These are phyloP conservation scores for Fusarium tupiense DNA, from an alignment of 2,329 filamentous ascomycete species.

Conservation along the genomic window DNA sequence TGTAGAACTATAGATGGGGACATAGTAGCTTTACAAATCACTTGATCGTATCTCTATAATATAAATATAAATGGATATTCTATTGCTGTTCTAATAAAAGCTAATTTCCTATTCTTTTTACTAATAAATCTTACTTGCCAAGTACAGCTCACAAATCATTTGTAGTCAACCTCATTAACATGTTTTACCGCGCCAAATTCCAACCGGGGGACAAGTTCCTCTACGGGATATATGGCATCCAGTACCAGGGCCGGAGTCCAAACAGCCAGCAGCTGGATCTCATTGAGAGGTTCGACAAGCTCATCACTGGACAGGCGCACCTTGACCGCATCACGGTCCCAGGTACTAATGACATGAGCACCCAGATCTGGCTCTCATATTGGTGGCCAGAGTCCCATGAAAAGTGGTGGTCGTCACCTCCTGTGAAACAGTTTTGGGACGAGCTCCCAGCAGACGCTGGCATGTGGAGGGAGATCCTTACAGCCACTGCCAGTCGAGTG, in stretches of 20 bases:
- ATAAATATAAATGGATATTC: not conserved
- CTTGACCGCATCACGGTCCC: not conserved
- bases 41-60: no score
- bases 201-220: not conserved
- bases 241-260: not conserved
- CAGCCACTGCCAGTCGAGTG: not conserved
- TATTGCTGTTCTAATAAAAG: not conserved
- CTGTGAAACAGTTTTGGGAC: not conserved
- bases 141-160: not conserved
- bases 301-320: not conserved
- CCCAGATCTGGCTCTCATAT: not conserved
- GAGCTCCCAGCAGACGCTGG: not conserved
- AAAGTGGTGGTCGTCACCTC: not conserved
- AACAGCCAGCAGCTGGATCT: not conserved
- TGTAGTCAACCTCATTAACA: not conserved
- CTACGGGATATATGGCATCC: not conserved
- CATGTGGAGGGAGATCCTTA: not conserved
- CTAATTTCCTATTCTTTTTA: no score
- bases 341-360: not conserved
- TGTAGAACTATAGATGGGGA: no score
- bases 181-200: not conserved
- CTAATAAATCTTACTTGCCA: no score
- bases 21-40: accelerated
- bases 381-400: not conserved
- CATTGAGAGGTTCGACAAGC: not conserved